These are phyloP conservation scores for Aschersonia sp. DNA, from an alignment of 2,329 filamentous ascomycete genomes.

Conservation along the genomic window DNA sequence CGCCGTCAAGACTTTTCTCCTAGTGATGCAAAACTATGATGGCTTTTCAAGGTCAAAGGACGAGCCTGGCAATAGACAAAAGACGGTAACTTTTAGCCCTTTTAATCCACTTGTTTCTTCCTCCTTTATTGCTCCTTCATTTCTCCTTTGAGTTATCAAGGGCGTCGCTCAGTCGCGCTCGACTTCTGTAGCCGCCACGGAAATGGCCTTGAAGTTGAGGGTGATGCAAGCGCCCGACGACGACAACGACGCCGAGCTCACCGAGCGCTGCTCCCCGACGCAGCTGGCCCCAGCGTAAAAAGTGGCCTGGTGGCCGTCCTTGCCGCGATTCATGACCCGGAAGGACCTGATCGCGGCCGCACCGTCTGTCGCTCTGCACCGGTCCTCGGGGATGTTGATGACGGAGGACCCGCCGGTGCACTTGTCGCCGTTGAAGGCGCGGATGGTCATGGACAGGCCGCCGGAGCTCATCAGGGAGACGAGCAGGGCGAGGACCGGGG, in stretches of 20 bases:
- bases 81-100: too few species aligned
- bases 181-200: too few species aligned
- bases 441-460: not conserved
- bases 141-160: too few species aligned
- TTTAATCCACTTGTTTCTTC: too few species aligned
- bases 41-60: too few species aligned
- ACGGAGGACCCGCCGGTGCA: not conserved
- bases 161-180: too few species aligned
- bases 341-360: not conserved
- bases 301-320: not conserved
- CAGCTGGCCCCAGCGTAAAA: not conserved
- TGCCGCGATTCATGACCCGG: not conserved
- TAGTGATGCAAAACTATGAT: too few species aligned
- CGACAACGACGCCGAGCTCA: not conserved
- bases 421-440: not conserved
- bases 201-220: not conserved
- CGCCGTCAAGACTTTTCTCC: too few species aligned
- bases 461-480: not conserved
- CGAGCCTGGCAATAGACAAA: too few species aligned
- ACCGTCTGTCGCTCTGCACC: not conserved
- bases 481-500: too few species aligned
- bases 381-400: not conserved
- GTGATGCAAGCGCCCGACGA: not conserved
- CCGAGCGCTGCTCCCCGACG: not conserved
- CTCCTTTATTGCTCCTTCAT: too few species aligned